A percentile compares a stretch with the other conserved stretches of the same genome.
Evolutionary conservation across 23 red algal species (phyloP).

Genomic region (Cyanidium caldarium): DNA sequence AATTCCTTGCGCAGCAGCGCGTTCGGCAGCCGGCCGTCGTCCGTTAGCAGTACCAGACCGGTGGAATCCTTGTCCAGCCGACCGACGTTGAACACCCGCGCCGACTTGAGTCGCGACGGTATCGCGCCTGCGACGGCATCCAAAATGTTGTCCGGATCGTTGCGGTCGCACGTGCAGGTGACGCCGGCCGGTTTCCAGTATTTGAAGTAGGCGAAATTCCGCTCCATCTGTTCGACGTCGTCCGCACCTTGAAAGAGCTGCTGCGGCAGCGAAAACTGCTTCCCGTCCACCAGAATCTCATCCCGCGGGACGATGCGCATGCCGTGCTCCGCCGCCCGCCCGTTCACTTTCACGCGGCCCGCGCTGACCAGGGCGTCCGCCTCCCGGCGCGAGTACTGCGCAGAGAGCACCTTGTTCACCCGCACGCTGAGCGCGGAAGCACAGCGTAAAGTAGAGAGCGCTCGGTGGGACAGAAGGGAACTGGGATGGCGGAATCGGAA

Average conservation of each 20-base stretch:
- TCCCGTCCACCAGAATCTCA: background rate
- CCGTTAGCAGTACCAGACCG: slow-evolving; percentile 16
- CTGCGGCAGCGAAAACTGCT: background rate
- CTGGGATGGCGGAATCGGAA: too few relatives aligned
- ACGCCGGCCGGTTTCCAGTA: slow-evolving; percentile 1
- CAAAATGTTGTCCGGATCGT: background rate
- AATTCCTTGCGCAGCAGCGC: slow-evolving; percentile 2
- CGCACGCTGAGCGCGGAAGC: background rate
- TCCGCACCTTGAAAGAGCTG: background rate
- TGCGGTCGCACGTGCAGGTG: background rate
- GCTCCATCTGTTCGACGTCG: background rate
- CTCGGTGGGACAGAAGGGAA: too few relatives aligned
- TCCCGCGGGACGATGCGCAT: background rate
- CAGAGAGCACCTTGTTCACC: slow-evolving; percentile 59
- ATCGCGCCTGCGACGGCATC: background rate
- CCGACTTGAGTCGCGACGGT: background rate
- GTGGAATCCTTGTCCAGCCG: slow-evolving; percentile 20
- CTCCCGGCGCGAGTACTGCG: slow-evolving; percentile 38
- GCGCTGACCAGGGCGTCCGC: slow-evolving; percentile 35
- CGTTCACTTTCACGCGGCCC: slow-evolving; percentile 39
- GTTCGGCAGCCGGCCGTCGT: slow-evolving; percentile 6
- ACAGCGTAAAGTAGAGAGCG: too few relatives aligned
- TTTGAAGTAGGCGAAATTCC: background rate
- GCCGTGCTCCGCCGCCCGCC: slow-evolving; percentile 7
- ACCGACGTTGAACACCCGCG: slow-evolving; percentile 9